A percentile compares a stretch with the other conserved stretches of the same genome.
These are phyloP conservation scores for Botryotinia convoluta DNA, from an alignment of 2,329 filamentous ascomycete species.

Conservation along the genomic window DNA sequence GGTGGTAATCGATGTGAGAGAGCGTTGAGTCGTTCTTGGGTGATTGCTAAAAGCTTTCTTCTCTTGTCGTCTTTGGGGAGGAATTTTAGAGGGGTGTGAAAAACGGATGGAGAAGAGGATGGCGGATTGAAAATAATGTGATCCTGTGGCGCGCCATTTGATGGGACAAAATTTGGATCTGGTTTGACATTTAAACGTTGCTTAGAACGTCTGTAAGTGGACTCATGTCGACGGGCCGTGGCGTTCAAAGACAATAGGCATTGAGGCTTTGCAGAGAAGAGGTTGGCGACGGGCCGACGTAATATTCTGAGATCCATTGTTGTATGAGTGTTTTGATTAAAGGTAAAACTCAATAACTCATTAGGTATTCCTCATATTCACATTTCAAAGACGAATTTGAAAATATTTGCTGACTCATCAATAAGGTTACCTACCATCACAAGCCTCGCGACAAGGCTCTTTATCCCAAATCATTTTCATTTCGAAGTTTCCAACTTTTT, in stretches of 20 bases:
- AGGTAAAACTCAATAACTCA: neutral
- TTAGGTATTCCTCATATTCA: neutral
- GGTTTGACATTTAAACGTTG: slow-evolving; percentile 52
- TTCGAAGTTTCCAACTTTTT: neutral
- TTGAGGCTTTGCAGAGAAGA: slow-evolving; percentile 33
- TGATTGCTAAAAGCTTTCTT: slow-evolving; percentile 32
- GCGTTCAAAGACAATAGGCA: slow-evolving; percentile 33
- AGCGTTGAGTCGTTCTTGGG: slow-evolving; percentile 26
- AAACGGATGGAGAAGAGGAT: slow-evolving; percentile 53
- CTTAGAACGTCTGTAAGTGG: slow-evolving; percentile 38
- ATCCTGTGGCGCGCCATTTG: slow-evolving; percentile 40
- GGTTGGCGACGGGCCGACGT: slow-evolving; percentile 33
- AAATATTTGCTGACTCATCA: slow-evolving; percentile 11
- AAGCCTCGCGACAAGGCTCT: neutral
- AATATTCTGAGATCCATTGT: slow-evolving; percentile 37
- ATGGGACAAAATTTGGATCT: slow-evolving; percentile 55
- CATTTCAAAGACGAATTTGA: neutral
- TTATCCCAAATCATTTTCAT: neutral
- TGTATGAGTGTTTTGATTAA: slow-evolving; percentile 6
- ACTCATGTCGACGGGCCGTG: slow-evolving; percentile 36
- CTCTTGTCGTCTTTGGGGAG: slow-evolving; percentile 49
- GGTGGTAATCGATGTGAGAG: slow-evolving; percentile 31
- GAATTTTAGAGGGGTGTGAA: slow-evolving; percentile 66
- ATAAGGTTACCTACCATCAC: neutral
- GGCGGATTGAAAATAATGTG: slow-evolving; percentile 58